These are phyloP conservation scores for Phytopythium ostracodes DNA, from an alignment of 352 stramenopile genomes.

Conservation along the genomic window DNA sequence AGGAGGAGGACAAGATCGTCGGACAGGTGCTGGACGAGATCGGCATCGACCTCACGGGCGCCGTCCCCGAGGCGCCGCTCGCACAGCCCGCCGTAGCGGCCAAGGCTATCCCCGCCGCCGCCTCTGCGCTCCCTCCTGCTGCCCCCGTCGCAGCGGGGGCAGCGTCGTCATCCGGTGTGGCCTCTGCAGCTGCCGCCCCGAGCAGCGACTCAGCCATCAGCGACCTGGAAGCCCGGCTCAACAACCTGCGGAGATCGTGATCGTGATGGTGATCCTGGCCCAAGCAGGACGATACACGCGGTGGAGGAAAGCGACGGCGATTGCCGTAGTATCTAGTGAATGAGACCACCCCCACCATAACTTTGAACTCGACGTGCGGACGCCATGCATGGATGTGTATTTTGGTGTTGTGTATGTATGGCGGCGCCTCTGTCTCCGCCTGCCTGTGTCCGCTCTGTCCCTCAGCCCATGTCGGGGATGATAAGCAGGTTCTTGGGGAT, in stretches of 20 bases:
- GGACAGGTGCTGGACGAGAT: constrained; percentile 97
- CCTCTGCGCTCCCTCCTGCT: constrained; percentile 33
- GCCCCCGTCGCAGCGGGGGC: constrained; percentile 53
- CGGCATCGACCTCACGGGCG: constrained; percentile 91
- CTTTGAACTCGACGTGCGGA: too few relatives aligned
- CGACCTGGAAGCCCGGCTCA: constrained; percentile 96
- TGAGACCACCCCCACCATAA: not conserved
- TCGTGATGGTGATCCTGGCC: not conserved
- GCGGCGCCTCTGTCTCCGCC: too few relatives aligned
- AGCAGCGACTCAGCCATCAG: constrained; percentile 85
- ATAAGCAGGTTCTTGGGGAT: constrained; percentile 83
- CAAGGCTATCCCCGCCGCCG: constrained; percentile 43
- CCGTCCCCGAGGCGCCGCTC: constrained; percentile 88
- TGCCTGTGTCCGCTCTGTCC: too few relatives aligned
- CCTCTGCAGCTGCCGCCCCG: not conserved
- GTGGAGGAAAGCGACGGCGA: not conserved
- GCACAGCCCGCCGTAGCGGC: constrained; percentile 33
- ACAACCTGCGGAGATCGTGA: constrained; percentile 92
- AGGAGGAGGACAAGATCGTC: constrained; percentile 96
- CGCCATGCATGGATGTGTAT: not conserved
- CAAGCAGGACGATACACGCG: not conserved
- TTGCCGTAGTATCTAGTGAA: not conserved
- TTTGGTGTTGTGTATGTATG: not conserved
- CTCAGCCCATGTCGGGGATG: constrained; percentile 66
- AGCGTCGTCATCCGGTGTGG: not conserved